Percentiles rank a stretch among this genome's conserved stretches.
These are phyloP conservation scores for Lachnellula willkommii DNA, from an alignment of 2,329 filamentous ascomycete genomes.

Conservation along the genomic window DNA sequence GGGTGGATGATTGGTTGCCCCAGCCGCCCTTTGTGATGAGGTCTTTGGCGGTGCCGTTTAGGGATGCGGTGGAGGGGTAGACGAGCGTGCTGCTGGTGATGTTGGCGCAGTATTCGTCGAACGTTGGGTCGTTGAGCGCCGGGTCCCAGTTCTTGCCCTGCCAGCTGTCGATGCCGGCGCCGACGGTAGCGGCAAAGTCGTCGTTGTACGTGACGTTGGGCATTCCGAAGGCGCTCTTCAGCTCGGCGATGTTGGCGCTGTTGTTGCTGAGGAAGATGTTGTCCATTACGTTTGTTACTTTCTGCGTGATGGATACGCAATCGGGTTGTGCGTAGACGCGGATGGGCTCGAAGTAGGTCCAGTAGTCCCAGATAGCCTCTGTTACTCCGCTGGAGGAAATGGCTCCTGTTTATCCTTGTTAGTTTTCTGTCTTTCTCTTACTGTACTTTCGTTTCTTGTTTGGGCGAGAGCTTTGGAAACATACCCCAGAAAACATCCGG, in stretches of 20 bases:
- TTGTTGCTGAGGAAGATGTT: conserved; percentile 48
- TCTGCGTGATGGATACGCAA: conserved; percentile 62
- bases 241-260: conserved; percentile 35
- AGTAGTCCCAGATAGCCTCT: conserved; percentile 72
- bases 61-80: conserved; percentile 56
- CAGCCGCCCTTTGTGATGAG: conserved; percentile 46
- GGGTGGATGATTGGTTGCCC: conserved; percentile 33
- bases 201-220: conserved; percentile 36
- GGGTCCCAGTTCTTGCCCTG: conserved; percentile 58
- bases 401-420: conserved; percentile 36
- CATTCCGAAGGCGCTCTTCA: conserved; percentile 51
- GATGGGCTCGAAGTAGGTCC: conserved; percentile 57
- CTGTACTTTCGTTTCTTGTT: not conserved
- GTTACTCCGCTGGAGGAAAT: conserved; percentile 80
- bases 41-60: conserved; percentile 59
- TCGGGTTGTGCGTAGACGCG: conserved; percentile 50
- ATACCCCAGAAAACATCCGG: conserved; percentile 69
- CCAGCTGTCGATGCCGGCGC: conserved; percentile 43
- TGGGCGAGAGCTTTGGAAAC: not conserved
- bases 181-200: conserved; percentile 48
- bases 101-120: conserved; percentile 51
- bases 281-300: conserved; percentile 53
- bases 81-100: conserved; percentile 43
- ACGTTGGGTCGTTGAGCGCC: conserved; percentile 41
- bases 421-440: not conserved